Percentiles rank a stretch among this genome's conserved stretches.
Conservation (phyloP, 495 filamentous ascomycete species). For the Lichina pygmaea region DNA sequence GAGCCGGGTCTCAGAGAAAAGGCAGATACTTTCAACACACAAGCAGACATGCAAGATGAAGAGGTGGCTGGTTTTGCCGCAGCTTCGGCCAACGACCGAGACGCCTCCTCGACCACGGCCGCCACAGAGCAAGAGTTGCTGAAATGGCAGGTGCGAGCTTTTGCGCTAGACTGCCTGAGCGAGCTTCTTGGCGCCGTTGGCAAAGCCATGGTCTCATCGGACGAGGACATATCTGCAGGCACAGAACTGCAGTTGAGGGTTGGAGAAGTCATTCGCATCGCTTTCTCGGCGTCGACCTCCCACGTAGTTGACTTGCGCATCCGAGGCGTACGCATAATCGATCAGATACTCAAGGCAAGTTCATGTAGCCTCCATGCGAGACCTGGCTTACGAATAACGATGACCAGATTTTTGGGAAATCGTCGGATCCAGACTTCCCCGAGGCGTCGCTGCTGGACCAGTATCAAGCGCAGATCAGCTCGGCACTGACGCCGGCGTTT, state of each 20-base stretch:
- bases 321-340: conserved; percentile 76
- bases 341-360: conserved; percentile 50
- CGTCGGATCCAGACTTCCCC: conserved; percentile 83
- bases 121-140: conserved; percentile 59
- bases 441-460: conserved; percentile 90
- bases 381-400: conserved; percentile 5
- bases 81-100: conserved; percentile 32
- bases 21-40: conserved; percentile 20
- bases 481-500: conserved; percentile 87
- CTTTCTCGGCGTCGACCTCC: conserved; percentile 90
- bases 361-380: not conserved
- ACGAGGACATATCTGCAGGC: conserved; percentile 43
- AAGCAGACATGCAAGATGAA: conserved; percentile 69
- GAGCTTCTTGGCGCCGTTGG: conserved; percentile 51
- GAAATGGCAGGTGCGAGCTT: conserved; percentile 87
- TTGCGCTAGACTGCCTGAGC: conserved; percentile 76
- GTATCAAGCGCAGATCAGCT: conserved; percentile 95
- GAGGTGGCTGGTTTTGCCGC: conserved; percentile 86
- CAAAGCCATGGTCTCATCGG: conserved; percentile 39
- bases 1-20: conserved; percentile 19
- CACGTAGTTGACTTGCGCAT: conserved; percentile 72
- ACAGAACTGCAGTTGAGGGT: conserved; percentile 55
- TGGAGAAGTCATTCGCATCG: conserved; percentile 86
- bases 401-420: conserved; percentile 69
- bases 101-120: conserved; percentile 30